Conservation (phyloP, 1,284 basidiomycete species). For the Irpex lacteus region DNA sequence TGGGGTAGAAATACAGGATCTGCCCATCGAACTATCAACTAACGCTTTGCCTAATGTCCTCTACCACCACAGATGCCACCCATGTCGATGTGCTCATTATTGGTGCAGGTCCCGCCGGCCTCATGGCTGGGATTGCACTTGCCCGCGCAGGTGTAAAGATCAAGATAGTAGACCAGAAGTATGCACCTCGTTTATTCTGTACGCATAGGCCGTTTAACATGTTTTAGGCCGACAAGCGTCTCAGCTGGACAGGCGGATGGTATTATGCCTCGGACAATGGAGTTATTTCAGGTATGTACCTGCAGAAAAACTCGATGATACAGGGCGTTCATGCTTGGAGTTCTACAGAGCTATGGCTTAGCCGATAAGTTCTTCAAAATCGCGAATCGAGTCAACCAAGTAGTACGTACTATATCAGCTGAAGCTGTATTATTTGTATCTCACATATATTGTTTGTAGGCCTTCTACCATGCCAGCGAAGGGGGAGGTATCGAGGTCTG, state of each 20-base stretch:
- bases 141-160: slow-evolving; percentile 58
- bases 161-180: slow-evolving; percentile 67
- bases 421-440: background rate
- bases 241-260: slow-evolving; percentile 75
- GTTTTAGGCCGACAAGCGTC: slow-evolving; percentile 50
- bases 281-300: slow-evolving; percentile 61
- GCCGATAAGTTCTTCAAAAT: slow-evolving; percentile 61
- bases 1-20: background rate
- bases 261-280: slow-evolving; percentile 73
- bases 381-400: slow-evolving; percentile 64
- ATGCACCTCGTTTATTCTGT: slow-evolving; percentile 11
- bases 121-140: slow-evolving; percentile 65
- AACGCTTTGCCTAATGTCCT: background rate
- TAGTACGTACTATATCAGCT: slow-evolving; percentile 37
- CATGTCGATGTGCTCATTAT: slow-evolving; percentile 49
- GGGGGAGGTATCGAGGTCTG: slow-evolving; percentile 60
- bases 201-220: background rate
- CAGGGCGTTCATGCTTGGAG: background rate
- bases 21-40: background rate
- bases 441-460: slow-evolving; percentile 26
- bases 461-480: slow-evolving; percentile 65
- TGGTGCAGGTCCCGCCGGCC: slow-evolving; percentile 56
- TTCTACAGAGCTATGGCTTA: slow-evolving; percentile 64
- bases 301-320: background rate
- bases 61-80: background rate